Evolutionary conservation across 169 alveolate genomes (phyloP), one percentile per base, ranked within the genome.

Genomic region (Besnoitia besnoiti): DNA sequence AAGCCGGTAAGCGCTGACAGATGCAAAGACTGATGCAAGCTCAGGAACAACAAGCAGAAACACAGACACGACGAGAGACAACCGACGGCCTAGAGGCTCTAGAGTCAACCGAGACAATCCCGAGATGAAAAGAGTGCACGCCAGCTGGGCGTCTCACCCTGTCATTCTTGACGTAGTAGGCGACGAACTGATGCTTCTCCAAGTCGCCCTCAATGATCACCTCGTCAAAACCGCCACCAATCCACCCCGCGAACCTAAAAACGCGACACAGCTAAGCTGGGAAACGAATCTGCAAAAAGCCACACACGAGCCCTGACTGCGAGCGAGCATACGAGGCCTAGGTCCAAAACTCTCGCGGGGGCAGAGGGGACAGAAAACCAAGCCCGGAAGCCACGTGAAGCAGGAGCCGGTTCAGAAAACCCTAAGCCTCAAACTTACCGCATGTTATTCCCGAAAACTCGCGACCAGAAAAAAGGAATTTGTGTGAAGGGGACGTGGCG

Each of bases 381-480:
- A n/a, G n/a, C n/a, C n/a, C n/a, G n/a, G n/a, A n/a, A n/a, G n/a
- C n/a, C n/a, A n/a, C n/a, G n/a, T n/a, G n/a, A n/a, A n/a, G n/a
- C n/a, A n/a, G n/a, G n/a, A n/a, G n/a, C n/a, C n/a, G n/a, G n/a
- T n/a, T n/a, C n/a, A n/a, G n/a, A n/a, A n/a, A n/a, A n/a, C n/a
- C n/a, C n/a, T n/a, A n/a, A n/a, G n/a, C n/a, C n/a, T n/a, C n/a
- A n/a, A n/a, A n/a, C 84, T 73, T 42, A 93, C 94, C 95, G 61
- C 80, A 93, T 37, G 39, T 89, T 51, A 62, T 93, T 89, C 61
- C 94, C 94, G 55, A 93, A 93, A 24, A 90, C 33, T 85, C 55
- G 55, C 8, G 94, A 67, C 95, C 94, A 90, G 89, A 93, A 93
- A 51, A 90, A 93, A 33, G 95, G 95, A 10, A 93, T n/a, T 33